phyloP scores from a whole-genome alignment of 2,329 filamentous ascomycete genomes.

The Atkinsonella hypoxylon region DNA sequence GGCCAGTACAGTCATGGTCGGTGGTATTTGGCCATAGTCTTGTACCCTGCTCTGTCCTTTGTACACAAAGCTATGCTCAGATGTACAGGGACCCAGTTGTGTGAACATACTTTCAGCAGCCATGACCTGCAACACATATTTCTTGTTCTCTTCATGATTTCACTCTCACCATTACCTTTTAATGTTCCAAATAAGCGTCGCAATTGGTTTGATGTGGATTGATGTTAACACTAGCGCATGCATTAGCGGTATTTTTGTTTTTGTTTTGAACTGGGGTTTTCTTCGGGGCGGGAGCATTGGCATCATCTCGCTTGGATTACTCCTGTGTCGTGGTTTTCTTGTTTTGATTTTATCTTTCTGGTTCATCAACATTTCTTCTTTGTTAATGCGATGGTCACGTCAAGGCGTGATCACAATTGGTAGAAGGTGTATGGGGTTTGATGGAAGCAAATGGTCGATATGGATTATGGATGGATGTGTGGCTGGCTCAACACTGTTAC shows the following conservation, averaged over 20 bases:
- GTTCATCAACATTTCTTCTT: neutral
- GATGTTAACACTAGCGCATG: neutral
- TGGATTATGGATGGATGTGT: neutral
- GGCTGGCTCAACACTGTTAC: neutral
- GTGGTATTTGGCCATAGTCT: no score
- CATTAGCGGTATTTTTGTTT: neutral
- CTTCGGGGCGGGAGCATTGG: neutral
- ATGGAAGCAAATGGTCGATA: neutral
- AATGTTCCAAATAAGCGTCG: conserved; percentile 3
- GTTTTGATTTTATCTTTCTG: neutral
- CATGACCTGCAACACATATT: neutral
- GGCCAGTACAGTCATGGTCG: no score
- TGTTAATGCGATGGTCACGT: neutral
- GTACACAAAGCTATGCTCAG: no score
- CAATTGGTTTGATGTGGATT: neutral
- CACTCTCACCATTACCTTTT: neutral
- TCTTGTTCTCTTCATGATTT: neutral
- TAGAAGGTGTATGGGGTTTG: neutral
- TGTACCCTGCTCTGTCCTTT: no score
- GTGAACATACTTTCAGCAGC: neutral
- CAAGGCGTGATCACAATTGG: neutral
- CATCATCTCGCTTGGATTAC: neutral
- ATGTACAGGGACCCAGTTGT: conserved; percentile 6
- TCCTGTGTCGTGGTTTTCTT: neutral
- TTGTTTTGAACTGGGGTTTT: neutral